These are phyloP conservation scores for Exobasidium rhododendri DNA, from an alignment of 1,284 basidiomycete species.

Conservation along the genomic window DNA sequence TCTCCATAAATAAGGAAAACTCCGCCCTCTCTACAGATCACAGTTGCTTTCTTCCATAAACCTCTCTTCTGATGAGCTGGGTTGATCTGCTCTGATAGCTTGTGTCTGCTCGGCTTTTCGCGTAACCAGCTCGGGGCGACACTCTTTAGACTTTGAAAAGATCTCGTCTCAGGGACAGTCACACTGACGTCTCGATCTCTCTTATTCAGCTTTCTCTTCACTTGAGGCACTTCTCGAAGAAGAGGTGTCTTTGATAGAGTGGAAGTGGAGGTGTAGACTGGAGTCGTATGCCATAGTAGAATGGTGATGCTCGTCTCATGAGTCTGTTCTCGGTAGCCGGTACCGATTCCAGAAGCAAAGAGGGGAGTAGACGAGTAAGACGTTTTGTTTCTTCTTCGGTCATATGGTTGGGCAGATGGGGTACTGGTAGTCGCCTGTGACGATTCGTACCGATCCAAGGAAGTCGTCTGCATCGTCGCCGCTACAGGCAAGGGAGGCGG, in stretches of 20 bases:
- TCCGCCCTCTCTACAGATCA: slow-evolving; percentile 38
- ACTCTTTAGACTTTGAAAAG: slow-evolving; percentile 10
- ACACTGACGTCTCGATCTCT: slow-evolving; percentile 1
- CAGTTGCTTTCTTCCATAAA: slow-evolving; percentile 30
- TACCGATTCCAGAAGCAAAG: neutral
- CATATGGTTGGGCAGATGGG: neutral
- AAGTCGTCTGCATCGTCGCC: neutral
- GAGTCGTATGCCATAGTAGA: slow-evolving; percentile 2
- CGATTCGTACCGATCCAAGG: neutral
- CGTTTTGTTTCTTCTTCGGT: neutral
- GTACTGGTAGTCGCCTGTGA: neutral
- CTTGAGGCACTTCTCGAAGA: slow-evolving; percentile 19
- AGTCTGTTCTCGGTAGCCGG: neutral
- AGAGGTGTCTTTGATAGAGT: slow-evolving; percentile 10
- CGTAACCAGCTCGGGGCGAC: slow-evolving; percentile 18
- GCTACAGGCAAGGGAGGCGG: no score
- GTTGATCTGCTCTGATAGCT: slow-evolving; percentile 1
- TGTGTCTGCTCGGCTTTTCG: slow-evolving; percentile 19
- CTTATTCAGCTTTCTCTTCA: slow-evolving; percentile 15
- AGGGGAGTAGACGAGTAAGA: neutral
- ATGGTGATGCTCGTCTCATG: slow-evolving; percentile 6
- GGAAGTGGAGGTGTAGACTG: neutral
- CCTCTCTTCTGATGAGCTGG: slow-evolving; percentile 1
- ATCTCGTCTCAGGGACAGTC: slow-evolving; percentile 1
- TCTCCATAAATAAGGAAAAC: slow-evolving; percentile 33